These are phyloP conservation scores for Penicillium olsonii DNA, from an alignment of 2,329 filamentous ascomycete genomes.

Conservation along the genomic window DNA sequence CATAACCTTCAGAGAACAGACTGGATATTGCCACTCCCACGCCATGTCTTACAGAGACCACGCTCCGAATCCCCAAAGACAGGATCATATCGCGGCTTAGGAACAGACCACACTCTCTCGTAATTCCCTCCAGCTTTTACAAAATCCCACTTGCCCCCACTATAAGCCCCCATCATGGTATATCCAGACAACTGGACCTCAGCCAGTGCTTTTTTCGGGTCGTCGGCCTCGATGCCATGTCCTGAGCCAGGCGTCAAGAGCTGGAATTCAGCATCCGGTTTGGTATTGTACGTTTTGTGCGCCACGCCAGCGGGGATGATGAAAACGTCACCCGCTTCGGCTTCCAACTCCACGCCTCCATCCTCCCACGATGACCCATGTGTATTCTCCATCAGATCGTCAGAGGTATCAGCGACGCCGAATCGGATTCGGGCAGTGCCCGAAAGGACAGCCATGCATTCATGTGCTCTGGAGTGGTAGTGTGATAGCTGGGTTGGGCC, in stretches of 20 bases:
- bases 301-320: slow-evolving; percentile 59
- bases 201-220: slow-evolving; percentile 38
- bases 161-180: slow-evolving; percentile 61
- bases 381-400: slow-evolving; percentile 12
- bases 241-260: slow-evolving; percentile 50
- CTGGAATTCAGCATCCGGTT: slow-evolving; percentile 39
- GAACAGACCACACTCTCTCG: slow-evolving; percentile 49
- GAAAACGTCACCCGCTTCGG: slow-evolving; percentile 58
- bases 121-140: slow-evolving; percentile 49
- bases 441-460: slow-evolving; percentile 59
- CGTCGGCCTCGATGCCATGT: slow-evolving; percentile 35
- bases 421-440: slow-evolving; percentile 57
- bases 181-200: slow-evolving; percentile 47
- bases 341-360: slow-evolving; percentile 53
- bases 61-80: slow-evolving; percentile 41
- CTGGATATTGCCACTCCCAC: not conserved
- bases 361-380: slow-evolving; percentile 37
- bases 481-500: slow-evolving; percentile 57
- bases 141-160: slow-evolving; percentile 54
- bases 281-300: slow-evolving; percentile 55
- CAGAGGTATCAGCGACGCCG: slow-evolving; percentile 52
- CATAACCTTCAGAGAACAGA: not conserved
- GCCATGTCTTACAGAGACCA: not conserved
- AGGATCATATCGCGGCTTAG: slow-evolving; percentile 51
- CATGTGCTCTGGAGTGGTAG: slow-evolving; percentile 59